These are phyloP conservation scores for Kwoniella europaea DNA, from an alignment of 768 basidiomycete species.

Conservation along the genomic window DNA sequence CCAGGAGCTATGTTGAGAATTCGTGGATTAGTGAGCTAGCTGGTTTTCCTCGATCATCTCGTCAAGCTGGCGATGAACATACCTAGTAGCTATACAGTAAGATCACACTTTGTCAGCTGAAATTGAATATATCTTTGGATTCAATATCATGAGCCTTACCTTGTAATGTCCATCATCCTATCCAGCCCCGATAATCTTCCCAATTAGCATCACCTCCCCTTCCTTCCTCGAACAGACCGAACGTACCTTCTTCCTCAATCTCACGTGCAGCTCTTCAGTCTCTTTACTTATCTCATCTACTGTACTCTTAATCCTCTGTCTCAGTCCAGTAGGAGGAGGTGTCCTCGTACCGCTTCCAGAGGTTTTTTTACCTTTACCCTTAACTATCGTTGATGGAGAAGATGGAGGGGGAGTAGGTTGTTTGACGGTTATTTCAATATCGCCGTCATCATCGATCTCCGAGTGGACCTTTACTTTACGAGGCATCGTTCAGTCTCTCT, in stretches of 20 bases:
- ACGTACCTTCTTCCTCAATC: conserved; percentile 43
- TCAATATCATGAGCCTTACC: conserved; percentile 23
- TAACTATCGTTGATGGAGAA: neutral
- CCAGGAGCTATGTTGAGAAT: conserved; percentile 46
- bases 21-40: neutral
- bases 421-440: conserved; percentile 1
- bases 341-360: neutral
- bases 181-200: conserved; percentile 9
- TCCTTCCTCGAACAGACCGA: neutral
- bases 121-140: no score
- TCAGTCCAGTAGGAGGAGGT: conserved; percentile 15
- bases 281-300: conserved; percentile 29
- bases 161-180: conserved; percentile 44
- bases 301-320: conserved; percentile 28
- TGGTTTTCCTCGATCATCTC: no score
- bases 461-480: neutral
- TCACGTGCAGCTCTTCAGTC: conserved; percentile 42
- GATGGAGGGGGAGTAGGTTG: neutral
- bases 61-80: neutral
- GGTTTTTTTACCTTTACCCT: neutral
- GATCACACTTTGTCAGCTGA: conserved; percentile 3
- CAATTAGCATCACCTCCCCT: neutral
- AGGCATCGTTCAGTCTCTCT: neutral
- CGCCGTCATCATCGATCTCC: neutral
- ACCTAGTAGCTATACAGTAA: conserved; percentile 36